Evolutionary conservation across 2,329 filamentous ascomycete genomes (phyloP).

Genomic region (Hirsutella rhossiliensis): DNA sequence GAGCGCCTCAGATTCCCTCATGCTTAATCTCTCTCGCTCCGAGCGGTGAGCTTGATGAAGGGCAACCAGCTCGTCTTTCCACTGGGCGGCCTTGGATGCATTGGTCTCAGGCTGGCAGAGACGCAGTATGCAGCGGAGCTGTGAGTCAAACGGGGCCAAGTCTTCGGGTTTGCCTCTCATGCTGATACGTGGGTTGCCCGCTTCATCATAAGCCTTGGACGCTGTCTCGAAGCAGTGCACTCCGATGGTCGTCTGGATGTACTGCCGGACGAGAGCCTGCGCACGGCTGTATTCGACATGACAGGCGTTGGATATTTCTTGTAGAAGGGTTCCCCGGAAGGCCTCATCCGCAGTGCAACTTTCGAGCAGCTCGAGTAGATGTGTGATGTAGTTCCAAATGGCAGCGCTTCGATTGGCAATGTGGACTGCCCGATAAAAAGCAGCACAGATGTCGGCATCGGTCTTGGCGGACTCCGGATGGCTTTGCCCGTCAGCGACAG

Average conservation of each 20-base stretch:
- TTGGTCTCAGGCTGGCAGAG: neutral
- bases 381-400: neutral
- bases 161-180: neutral
- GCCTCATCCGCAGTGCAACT: neutral
- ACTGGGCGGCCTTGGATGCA: neutral
- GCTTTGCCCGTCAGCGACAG: too few species aligned
- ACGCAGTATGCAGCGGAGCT: neutral
- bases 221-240: neutral
- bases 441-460: too few species aligned
- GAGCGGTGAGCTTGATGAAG: neutral
- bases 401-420: too few species aligned
- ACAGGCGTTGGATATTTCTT: neutral
- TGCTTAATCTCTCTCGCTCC: neutral
- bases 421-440: too few species aligned
- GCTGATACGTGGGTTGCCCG: neutral
- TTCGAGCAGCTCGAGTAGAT: neutral
- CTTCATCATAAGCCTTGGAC: neutral
- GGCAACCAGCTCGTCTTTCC: neutral
- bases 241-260: neutral
- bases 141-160: neutral
- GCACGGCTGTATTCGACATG: neutral
- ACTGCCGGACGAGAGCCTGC: neutral
- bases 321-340: neutral
- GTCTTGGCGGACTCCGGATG: too few species aligned
- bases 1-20: too few species aligned